These are phyloP conservation scores for Parachlorella kessleri DNA, from an alignment of 139 green algal genomes.

Conservation along the genomic window DNA sequence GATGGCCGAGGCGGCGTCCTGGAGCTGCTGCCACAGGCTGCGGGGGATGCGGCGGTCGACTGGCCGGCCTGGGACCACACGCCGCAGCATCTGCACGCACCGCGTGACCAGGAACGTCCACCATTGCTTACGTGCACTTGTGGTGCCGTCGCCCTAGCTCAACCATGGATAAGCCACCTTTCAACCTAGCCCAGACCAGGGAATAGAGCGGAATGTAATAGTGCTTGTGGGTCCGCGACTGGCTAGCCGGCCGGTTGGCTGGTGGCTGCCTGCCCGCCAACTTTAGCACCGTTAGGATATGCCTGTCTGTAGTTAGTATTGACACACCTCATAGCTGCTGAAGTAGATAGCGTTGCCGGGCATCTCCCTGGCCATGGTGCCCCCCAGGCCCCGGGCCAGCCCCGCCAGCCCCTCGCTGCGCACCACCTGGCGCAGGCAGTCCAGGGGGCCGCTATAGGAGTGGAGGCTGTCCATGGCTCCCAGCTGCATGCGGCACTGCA, in stretches of 20 bases:
- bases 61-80: not conserved
- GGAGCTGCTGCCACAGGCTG: conserved; percentile 15
- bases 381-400: conserved; percentile 62
- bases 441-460: conserved; percentile 38
- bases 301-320: too few relatives aligned
- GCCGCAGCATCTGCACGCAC: not conserved
- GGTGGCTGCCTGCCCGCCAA: too few relatives aligned
- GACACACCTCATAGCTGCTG: conserved; percentile 59
- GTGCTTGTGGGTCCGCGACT: too few relatives aligned
- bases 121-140: too few relatives aligned
- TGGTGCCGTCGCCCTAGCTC: too few relatives aligned
- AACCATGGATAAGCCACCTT: too few relatives aligned
- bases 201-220: too few relatives aligned
- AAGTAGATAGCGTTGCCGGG: conserved; percentile 86
- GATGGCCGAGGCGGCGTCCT: conserved; percentile 56
- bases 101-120: too few relatives aligned
- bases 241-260: too few relatives aligned
- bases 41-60: not conserved
- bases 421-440: conserved; percentile 53
- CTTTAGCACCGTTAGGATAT: too few relatives aligned
- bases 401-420: conserved; percentile 57
- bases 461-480: conserved; percentile 8
- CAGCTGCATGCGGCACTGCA: conserved; percentile 66
- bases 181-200: too few relatives aligned
- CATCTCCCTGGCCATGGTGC: conserved; percentile 72